Conservation (phyloP, 2,329 filamentous ascomycete species). For the Aspergillus glaucus region DNA sequence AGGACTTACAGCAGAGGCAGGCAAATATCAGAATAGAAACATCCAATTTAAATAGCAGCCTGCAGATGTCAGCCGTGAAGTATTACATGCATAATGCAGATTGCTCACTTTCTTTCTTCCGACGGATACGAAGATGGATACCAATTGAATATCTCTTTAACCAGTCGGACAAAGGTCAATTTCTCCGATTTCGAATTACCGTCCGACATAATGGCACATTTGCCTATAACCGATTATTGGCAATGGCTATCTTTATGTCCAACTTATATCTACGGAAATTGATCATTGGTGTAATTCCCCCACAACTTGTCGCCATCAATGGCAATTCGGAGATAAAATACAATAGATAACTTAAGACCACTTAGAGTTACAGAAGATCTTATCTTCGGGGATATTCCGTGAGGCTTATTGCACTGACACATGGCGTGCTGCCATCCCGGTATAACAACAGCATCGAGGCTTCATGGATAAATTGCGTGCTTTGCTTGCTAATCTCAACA, state of each 20-base stretch:
- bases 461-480: constrained; percentile 17
- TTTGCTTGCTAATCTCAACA: constrained; percentile 11
- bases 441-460: neutral
- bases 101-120: constrained; percentile 22
- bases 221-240: neutral
- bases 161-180: constrained; percentile 10
- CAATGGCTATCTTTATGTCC: neutral
- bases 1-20: constrained; percentile 24
- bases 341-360: neutral
- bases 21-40: constrained; percentile 26
- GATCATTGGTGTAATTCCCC: constrained; percentile 9
- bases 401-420: constrained; percentile 1
- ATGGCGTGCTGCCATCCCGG: constrained; percentile 18
- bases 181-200: constrained; percentile 2
- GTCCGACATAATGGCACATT: constrained; percentile 12
- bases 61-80: constrained; percentile 6
- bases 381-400: constrained; percentile 7
- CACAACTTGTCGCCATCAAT: constrained; percentile 13
- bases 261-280: neutral
- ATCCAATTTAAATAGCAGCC: constrained; percentile 26
- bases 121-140: constrained; percentile 24
- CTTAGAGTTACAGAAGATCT: neutral
- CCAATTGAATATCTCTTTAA: constrained; percentile 30
- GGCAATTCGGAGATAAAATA: neutral
- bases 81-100: neutral